Percentiles rank a stretch among this genome's conserved stretches.
Evolutionary conservation across 2,329 filamentous ascomycete genomes (phyloP).

Genomic region (Stachybotrys chartarum): DNA sequence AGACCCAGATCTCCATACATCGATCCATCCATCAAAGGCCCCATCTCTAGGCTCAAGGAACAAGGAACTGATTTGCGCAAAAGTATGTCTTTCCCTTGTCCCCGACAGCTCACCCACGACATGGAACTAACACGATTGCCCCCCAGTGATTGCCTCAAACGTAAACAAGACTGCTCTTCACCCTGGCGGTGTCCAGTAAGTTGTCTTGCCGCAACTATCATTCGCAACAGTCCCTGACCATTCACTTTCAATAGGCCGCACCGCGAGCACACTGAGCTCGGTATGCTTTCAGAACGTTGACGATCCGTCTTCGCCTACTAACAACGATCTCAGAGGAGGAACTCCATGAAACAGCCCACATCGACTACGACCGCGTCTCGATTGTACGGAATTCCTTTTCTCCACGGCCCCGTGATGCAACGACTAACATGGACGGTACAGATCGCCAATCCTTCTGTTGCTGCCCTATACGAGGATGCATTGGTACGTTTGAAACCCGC

Average conservation of each 20-base stretch:
- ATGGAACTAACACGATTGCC: constrained; percentile 7
- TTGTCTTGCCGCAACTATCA: constrained; percentile 17
- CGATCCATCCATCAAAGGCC: constrained; percentile 31
- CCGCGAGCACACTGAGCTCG: constrained; percentile 88
- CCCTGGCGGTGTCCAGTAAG: constrained; percentile 84
- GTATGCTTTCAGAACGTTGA: constrained; percentile 23
- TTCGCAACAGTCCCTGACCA: constrained; percentile 5
- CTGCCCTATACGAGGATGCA: constrained; percentile 97
- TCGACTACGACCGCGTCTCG: constrained; percentile 96
- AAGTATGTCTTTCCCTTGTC: constrained; percentile 23
- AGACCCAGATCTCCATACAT: constrained; percentile 30
- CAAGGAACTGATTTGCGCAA: constrained; percentile 31
- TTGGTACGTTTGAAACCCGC: constrained; percentile 38
- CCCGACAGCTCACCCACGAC: neutral
- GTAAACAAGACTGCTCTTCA: constrained; percentile 92
- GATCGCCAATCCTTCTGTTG: constrained; percentile 88
- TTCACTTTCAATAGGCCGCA: constrained; percentile 52
- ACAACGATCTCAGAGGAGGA: constrained; percentile 60
- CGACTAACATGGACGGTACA: constrained; percentile 15
- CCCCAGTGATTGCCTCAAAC: constrained; percentile 46
- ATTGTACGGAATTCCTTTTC: constrained; percentile 58
- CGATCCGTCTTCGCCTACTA: constrained; percentile 10
- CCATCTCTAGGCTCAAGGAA: constrained; percentile 29
- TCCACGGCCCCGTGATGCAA: constrained; percentile 4
- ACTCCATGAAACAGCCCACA: constrained; percentile 95